Evolutionary conservation across 495 filamentous ascomycete species (phyloP), one percentile per base, ranked within the genome.

Genomic region (Parathielavia appendiculata): DNA sequence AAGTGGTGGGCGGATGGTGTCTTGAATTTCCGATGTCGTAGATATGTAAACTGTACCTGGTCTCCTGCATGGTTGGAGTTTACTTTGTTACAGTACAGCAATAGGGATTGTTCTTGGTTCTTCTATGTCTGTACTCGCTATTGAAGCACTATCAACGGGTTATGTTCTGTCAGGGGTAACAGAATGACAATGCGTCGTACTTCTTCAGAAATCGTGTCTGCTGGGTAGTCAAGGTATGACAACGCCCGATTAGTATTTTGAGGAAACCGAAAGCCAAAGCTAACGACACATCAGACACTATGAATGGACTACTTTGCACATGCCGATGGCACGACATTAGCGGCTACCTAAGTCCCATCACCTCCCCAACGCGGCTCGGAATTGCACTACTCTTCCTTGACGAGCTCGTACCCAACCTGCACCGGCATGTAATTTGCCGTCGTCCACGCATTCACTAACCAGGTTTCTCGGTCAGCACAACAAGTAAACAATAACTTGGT

Each of bases 381-480:
- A 51, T 16, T 23, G 2, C 22, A 4, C 20, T 43, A 41, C 35
- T 41, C 11, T 13, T 46, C 44, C 49, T 58, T 12, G 41, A 54
- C 52, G 20, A 54, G 22, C 53, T 73, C 70, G 38, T 70, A 69
- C 39, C 71, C 54, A 20, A 75, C 60, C 45, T 71, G 60, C 30
- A 73, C 67, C 5, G 70, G 53, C 67, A 73, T 70, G 62, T 68
- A 76, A 44, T 70, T 65, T 30, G 61, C 49, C 17, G 68, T 70
- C 39, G 69, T 67, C 23, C 69, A 57, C 12, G 73, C 71, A 26
- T 57, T 61, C 16, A 61, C 73, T 72, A 23, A 54, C 54, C n/a
- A 35, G 39, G 26, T 23, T 14, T 26, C 0, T 11, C 6, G 22
- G 48, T 61, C 47, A 56, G 50, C 50, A 35, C 23, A 47, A 35